Percentiles rank a stretch among this genome's conserved stretches.
phyloP scores from a whole-genome alignment of 139 green algal genomes.

The Chlamydomonas incerta region DNA sequence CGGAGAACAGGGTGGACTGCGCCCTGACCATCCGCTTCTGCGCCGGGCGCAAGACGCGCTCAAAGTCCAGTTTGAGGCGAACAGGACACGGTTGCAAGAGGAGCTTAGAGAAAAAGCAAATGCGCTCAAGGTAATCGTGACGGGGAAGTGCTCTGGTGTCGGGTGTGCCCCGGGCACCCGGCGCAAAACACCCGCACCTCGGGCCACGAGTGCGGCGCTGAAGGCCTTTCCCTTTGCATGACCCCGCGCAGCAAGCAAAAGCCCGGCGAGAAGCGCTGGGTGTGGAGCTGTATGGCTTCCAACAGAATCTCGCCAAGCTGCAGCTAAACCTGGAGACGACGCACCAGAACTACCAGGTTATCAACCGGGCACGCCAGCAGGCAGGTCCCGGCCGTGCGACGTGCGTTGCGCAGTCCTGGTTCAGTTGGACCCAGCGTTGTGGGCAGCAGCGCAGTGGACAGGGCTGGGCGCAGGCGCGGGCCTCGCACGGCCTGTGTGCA shows the following conservation, averaged over 20 bases:
- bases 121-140: constrained; percentile 76
- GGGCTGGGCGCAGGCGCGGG: too few relatives aligned
- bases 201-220: too few relatives aligned
- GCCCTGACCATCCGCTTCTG: constrained; percentile 88
- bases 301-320: constrained; percentile 90
- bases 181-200: too few relatives aligned
- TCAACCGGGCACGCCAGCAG: constrained; percentile 58
- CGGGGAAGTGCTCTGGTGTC: too few relatives aligned
- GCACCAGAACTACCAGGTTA: constrained; percentile 71
- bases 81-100: constrained; percentile 70
- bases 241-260: constrained; percentile 57
- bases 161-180: too few relatives aligned
- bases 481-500: too few relatives aligned
- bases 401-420: too few relatives aligned
- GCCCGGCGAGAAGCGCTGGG: constrained; percentile 81
- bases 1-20: constrained; percentile 49
- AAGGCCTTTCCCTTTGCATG: neutral
- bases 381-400: neutral
- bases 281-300: constrained; percentile 93
- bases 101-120: constrained; percentile 82
- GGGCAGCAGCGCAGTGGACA: too few relatives aligned
- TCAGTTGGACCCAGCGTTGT: too few relatives aligned
- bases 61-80: constrained; percentile 77
- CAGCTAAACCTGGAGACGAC: constrained; percentile 85
- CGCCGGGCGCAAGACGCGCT: constrained; percentile 84